Conservation (phyloP, 352 stramenopile species). For the Thraustochytrium sp. region DNA sequence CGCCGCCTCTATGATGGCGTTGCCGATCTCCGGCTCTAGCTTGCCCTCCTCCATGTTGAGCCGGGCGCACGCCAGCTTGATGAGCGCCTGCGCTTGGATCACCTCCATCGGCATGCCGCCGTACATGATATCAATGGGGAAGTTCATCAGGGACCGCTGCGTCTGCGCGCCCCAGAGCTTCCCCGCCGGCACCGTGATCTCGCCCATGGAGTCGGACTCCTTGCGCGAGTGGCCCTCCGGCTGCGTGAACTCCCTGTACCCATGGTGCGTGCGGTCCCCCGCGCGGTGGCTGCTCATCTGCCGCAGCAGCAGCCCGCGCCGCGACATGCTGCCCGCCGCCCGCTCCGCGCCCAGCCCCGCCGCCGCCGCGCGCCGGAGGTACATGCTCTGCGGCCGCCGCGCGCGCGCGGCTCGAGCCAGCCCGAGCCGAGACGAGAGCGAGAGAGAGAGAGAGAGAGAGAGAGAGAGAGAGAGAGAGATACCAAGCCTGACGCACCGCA, state of each 20-base stretch:
- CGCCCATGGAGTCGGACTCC: slow-evolving; percentile 69
- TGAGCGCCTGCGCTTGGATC: slow-evolving; percentile 80
- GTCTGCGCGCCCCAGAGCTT: slow-evolving; percentile 88
- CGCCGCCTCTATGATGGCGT: slow-evolving; percentile 81
- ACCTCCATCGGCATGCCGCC: slow-evolving; percentile 87
- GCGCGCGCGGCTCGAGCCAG: no score
- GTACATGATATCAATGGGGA: slow-evolving; percentile 80
- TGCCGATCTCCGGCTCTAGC: slow-evolving; percentile 64
- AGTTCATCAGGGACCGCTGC: slow-evolving; percentile 89
- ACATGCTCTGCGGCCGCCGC: no score
- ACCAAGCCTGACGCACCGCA: no score
- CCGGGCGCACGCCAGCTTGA: slow-evolving; percentile 88
- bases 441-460: no score
- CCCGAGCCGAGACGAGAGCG: no score
- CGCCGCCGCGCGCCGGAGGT: no score
- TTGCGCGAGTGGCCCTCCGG: background rate
- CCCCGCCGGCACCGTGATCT: slow-evolving; percentile 67
- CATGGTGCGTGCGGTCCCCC: slow-evolving; percentile 7
- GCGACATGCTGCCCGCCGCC: no score
- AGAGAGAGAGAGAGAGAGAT: no score
- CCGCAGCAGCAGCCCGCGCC: background rate
- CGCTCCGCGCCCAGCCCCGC: no score
- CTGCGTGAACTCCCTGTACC: background rate
- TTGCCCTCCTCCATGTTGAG: slow-evolving; percentile 81
- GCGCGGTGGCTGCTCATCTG: background rate